Evolutionary conservation across 2,329 filamentous ascomycete species (phyloP), one percentile per base, ranked within the genome.

Genomic region (Daldinia eschscholtzii): DNA sequence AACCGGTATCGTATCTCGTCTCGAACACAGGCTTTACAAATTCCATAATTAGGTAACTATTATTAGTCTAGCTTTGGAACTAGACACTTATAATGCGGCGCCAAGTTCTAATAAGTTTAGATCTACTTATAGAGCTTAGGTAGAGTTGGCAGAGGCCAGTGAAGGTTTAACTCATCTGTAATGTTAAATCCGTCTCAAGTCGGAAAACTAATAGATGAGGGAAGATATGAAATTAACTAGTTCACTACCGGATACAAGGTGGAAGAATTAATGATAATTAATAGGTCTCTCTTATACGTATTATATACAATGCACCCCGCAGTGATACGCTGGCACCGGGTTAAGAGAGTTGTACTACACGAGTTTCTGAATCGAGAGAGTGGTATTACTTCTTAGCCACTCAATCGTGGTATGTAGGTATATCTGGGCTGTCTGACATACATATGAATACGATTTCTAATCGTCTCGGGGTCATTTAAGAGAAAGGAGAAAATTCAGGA

Each of bases 311-410:
- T 33, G 6, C 30, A 9, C 30, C 30, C 30, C 30, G 30, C 30
- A 33, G 30, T 37, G 35, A 6, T 33, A 33, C 35, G 15, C 44
- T 28, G 52, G 46, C 57, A 61, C 55, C 33, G 55, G 50, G 18
- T 30, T 42, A 33, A 44, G 37, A 62, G 41, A 28, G 15, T n/a
- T 52, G 55, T 5, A 57, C 59, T 13, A 35, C n/a, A 57, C 6
- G 23, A 37, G 56, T 26, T 65, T 66, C 58, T 58, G 35, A 44
- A 69, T 69, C 35, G 12, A 53, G 66, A 61, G 33, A 39, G 46
- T 56, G 59, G 57, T n/a, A 53, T 20, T 6, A 35, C 53, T 30
- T 62, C 58, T 68, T 20, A 39, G 20, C 44, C 20, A 6, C 26
- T 50, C 33, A 35, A 35, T 2, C 33, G 9, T 35, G 33, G 7